Percentiles rank a stretch among this genome's conserved stretches.
These are phyloP conservation scores for Nothophytophthora sp. DNA, from an alignment of 352 stramenopile genomes.

Conservation along the genomic window DNA sequence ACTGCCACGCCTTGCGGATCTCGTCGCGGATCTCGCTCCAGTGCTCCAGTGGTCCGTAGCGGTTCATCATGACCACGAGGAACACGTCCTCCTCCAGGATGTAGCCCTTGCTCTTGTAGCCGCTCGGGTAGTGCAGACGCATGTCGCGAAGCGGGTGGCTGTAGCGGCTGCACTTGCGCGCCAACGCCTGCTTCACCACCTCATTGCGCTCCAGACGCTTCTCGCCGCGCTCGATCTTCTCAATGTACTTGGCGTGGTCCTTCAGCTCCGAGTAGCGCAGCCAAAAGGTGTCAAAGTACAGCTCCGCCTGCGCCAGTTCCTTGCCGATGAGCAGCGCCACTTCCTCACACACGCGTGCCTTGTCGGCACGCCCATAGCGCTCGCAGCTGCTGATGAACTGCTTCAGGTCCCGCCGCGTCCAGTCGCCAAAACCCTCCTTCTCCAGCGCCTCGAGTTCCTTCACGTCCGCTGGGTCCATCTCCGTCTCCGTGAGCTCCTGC, in stretches of 20 bases:
- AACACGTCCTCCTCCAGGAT: slow-evolving; percentile 99
- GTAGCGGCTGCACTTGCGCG: slow-evolving; percentile 95
- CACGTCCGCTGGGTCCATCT: slow-evolving; percentile 68
- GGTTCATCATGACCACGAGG: slow-evolving; percentile 99
- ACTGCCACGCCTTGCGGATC: slow-evolving; percentile 98
- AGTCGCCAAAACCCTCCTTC: slow-evolving; percentile 95
- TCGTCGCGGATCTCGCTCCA: slow-evolving; percentile 98
- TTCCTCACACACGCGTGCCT: slow-evolving; percentile 90
- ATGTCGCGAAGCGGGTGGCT: slow-evolving; percentile 91
- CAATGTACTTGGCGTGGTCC: slow-evolving; percentile 92
- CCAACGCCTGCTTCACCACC: slow-evolving; percentile 96
- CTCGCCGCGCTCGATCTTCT: slow-evolving; percentile 97
- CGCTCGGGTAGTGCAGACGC: slow-evolving; percentile 86
- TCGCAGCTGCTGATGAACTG: slow-evolving; percentile 93
- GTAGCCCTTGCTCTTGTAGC: slow-evolving; percentile 95
- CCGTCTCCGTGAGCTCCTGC: slow-evolving; percentile 77
- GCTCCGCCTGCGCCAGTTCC: slow-evolving; percentile 88
- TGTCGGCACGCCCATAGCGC: slow-evolving; percentile 93
- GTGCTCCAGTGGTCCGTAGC: slow-evolving; percentile 95
- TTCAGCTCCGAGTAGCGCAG: slow-evolving; percentile 93
- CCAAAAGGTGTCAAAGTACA: slow-evolving; percentile 97
- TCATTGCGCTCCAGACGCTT: slow-evolving; percentile 95
- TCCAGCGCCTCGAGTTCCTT: slow-evolving; percentile 77
- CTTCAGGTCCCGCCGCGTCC: slow-evolving; percentile 90
- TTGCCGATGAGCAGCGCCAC: slow-evolving; percentile 92